These are phyloP conservation scores for Zelonia costaricensis DNA, from an alignment of 208 protist genomes.

Conservation along the genomic window DNA sequence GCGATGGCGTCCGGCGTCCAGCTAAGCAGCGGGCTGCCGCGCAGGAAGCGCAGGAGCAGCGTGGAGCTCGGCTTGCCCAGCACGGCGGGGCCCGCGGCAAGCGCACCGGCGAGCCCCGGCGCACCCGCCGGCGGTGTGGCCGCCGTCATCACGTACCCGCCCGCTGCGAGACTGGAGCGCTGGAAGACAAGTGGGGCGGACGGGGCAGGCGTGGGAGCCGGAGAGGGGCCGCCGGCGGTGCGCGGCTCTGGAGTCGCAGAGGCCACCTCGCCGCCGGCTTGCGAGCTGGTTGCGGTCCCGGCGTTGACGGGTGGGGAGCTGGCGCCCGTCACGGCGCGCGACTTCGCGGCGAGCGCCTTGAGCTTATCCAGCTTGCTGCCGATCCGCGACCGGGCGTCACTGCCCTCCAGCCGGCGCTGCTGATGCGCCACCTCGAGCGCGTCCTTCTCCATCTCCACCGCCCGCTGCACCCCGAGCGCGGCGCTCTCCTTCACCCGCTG, in stretches of 20 bases:
- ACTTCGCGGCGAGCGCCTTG: conserved; percentile 22
- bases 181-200: conserved; percentile 67
- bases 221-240: too few relatives aligned
- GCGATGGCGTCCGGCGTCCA: conserved; percentile 9
- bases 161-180: conserved; percentile 55
- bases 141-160: conserved; percentile 65
- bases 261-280: too few relatives aligned
- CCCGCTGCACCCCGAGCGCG: conserved; percentile 63
- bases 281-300: too few relatives aligned
- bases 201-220: background rate
- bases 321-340: background rate
- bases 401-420: conserved; percentile 47
- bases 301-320: background rate
- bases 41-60: conserved; percentile 59
- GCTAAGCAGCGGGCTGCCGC: conserved; percentile 5
- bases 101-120: too few relatives aligned
- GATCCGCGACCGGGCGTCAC: conserved; percentile 63
- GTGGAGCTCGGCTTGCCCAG: conserved; percentile 80
- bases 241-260: too few relatives aligned
- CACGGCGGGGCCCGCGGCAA: conserved; percentile 9
- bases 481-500: conserved; percentile 72
- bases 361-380: conserved; percentile 61
- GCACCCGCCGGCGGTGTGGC: too few relatives aligned
- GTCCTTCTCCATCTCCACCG: conserved; percentile 68
- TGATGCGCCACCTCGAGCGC: conserved; percentile 67